Evolutionary conservation across 2,329 filamentous ascomycete genomes (phyloP), one percentile per base, ranked within the genome.

Genomic region (Botrytis elliptica): DNA sequence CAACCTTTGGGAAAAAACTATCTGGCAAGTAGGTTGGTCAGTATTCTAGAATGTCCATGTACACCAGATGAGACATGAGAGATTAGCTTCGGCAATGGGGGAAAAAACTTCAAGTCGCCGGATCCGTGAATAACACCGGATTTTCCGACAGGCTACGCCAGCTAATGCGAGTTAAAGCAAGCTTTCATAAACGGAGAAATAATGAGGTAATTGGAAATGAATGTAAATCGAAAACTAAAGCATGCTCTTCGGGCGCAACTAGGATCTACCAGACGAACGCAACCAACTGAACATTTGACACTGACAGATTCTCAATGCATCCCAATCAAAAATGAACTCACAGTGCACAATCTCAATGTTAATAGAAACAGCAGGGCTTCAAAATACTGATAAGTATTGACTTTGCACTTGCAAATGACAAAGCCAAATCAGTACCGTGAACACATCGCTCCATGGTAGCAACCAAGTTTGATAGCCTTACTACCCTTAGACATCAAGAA

Each of bases 311-410:
- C 25, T 25, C 52, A 29, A 55, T 29, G 14, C 14, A 55, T 55
- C 25, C 52, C 52, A n/a, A 16, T 55, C 6, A 55, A 29, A 29
- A 14, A 16, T 1, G 6, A 5, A 8, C n/a, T 8, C 25, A 29
- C 5, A 25, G n/a, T 18, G 2, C 52, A 18, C 12, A 14, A 8
- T 29, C 29, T 29, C n/a, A 57, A 57, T 16, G 6, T 57, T 8
- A 3, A 57, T 7, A 57, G 7, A 9, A 29, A 18, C 1, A 9
- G 2, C n/a, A 14, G 0, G 9, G n/a, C n/a, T 57, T 3, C 14
- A 57, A 29, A 18, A 18, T 18, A 8, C 1, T 33, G 1, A 18
- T 57, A 29, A 25, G 3, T 57, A 18, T 57, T 29, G n/a, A 8
- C 1, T 57, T 57, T 29, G n/a, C 52, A 57, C 6, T 57, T 29